Evolutionary conservation across 1,284 basidiomycete species (phyloP), one percentile per base, ranked within the genome.

Genomic region (Marasmius oreades): DNA sequence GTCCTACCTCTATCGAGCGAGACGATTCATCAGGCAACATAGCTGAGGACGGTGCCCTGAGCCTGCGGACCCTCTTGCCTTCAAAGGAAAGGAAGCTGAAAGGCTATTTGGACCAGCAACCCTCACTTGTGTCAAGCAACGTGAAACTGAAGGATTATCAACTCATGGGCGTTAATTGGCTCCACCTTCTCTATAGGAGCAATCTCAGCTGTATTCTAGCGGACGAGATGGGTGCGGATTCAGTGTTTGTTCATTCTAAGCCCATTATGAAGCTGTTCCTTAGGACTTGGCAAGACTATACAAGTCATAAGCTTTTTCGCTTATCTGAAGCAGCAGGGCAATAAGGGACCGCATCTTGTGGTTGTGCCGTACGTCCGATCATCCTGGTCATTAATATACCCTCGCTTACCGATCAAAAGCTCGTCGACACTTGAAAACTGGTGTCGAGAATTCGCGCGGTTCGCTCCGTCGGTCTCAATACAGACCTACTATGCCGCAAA

Each of bases 391-490:
- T 81, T 34, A 33, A 79, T 78, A 3, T 51, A 55, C 31, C 18
- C 28, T 34, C 39, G 7, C 59, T 67, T 53, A 64, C 58, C 53
- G 61, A 26, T 39, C 48, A 48, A 33, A 62, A 93, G 91, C 14
- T 95, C 95, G 1, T 99, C 96, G 2, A 98, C 95, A 0, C 76
- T 99, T 22, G 97, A 99, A 72, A 99, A 99, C 67, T 99, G 97
- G 97, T 90, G 92, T 69, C 85, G 97, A 61, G 97, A 99, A 72
- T 98, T 99, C 68, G 82, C 86, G 37, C 86, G 86, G 45, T 99
- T 99, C 66, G 92, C 92, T 1, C 94, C 95, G 0, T 79, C 78
- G 4, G 88, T 99, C 68, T 77, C 83, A n/a, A 85, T 98, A 11
- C 85, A 91, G 67, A 91, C 92, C 14, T 99, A 99, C 70, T 99